These are phyloP conservation scores for Aegilops tauschii DNA, from an alignment of 176 grass and related monocot genomes.

Conservation along the genomic window DNA sequence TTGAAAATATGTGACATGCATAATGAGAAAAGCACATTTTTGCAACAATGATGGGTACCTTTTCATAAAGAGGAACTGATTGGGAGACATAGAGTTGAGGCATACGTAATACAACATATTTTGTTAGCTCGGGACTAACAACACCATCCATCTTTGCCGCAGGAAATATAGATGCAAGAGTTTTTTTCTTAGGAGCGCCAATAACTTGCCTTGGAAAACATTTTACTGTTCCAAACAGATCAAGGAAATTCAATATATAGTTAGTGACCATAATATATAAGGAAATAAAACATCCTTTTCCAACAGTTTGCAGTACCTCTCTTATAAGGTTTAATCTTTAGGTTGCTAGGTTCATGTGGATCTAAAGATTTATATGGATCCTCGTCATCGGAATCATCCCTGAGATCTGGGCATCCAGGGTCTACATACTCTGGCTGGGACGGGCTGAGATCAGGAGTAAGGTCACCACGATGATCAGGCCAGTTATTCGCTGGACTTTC, in stretches of 20 bases:
- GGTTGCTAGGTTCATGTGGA: slow-evolving; percentile 78
- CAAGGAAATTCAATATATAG: slow-evolving; percentile 22
- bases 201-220: slow-evolving; percentile 41
- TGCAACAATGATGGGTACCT: slow-evolving; percentile 44
- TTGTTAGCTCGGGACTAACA: slow-evolving; percentile 38
- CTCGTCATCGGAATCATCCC: slow-evolving; percentile 68
- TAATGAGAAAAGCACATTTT: neutral
- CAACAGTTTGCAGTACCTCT: slow-evolving; percentile 49
- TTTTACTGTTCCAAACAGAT: slow-evolving; percentile 63
- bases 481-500: slow-evolving; percentile 27
- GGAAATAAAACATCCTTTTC: slow-evolving; percentile 21
- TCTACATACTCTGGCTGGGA: slow-evolving; percentile 43
- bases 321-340: slow-evolving; percentile 76
- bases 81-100: slow-evolving; percentile 45
- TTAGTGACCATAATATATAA: slow-evolving; percentile 6
- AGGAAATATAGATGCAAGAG: slow-evolving; percentile 61
- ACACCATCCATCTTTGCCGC: slow-evolving; percentile 64
- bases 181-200: slow-evolving; percentile 37
- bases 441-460: slow-evolving; percentile 30
- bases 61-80: slow-evolving; percentile 57
- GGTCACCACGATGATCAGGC: slow-evolving; percentile 28
- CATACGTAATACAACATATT: slow-evolving; percentile 48
- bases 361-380: slow-evolving; percentile 79
- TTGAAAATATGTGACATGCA: neutral
- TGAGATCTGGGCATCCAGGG: slow-evolving; percentile 38